These are phyloP conservation scores for Apostasia shenzhenica DNA, from an alignment of 106 monocot genomes.

Conservation along the genomic window DNA sequence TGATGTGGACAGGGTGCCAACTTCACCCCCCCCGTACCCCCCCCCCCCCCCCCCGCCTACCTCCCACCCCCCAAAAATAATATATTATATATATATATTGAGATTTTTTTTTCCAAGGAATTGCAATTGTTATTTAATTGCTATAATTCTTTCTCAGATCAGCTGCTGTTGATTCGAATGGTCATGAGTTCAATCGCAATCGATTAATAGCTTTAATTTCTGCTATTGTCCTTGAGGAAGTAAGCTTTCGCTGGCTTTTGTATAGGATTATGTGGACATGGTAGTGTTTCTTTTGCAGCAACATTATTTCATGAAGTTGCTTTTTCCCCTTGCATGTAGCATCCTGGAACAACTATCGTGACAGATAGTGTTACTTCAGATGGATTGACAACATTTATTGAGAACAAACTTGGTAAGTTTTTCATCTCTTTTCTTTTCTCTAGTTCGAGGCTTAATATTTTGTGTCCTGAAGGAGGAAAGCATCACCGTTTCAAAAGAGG, in stretches of 20 bases:
- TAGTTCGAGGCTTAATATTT: constrained; percentile 7
- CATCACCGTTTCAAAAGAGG: constrained; percentile 98
- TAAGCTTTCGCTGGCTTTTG: constrained; percentile 21
- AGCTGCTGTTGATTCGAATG: constrained; percentile 92
- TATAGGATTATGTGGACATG: background rate
- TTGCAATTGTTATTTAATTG: too few species aligned
- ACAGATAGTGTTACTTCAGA: constrained; percentile 99
- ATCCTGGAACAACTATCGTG: constrained; percentile 89
- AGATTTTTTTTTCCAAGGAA: too few species aligned
- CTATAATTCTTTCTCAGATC: constrained; percentile 38
- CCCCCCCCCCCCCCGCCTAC: too few species aligned
- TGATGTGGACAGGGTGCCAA: constrained; percentile 94
- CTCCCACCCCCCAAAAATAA: too few species aligned
- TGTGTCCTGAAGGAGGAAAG: constrained; percentile 55
- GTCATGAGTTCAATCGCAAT: constrained; percentile 85
- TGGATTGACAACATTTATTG: constrained; percentile 92
- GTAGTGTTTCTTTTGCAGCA: background rate
- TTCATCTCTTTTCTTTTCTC: background rate
- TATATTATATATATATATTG: too few species aligned
- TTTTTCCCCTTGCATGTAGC: constrained; percentile 34
- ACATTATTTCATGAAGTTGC: constrained; percentile 1
- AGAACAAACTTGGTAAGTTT: constrained; percentile 84
- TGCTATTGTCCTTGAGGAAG: constrained; percentile 93
- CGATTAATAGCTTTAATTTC: constrained; percentile 94
- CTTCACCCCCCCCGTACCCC: background rate